Base-by-base conservation (phyloP, 768 basidiomycete species). In the Termitomyces sp. region DNA sequence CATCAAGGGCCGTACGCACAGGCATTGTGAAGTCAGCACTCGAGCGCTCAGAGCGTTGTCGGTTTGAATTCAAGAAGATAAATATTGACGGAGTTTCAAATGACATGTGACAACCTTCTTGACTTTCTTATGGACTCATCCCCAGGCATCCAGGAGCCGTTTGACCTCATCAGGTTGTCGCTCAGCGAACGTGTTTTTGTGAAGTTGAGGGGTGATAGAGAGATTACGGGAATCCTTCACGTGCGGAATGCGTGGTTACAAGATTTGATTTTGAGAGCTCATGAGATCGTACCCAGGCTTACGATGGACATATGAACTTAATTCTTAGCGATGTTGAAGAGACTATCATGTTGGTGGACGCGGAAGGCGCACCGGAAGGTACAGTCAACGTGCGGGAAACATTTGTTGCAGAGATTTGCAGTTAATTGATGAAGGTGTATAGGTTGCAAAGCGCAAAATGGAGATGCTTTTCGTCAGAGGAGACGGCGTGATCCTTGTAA, bases 261-360 rank as follows among this genome's bases (percentile, higher is more conserved):
- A 43, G 21, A 25, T 60, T 57, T 54, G 38, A 54, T 52, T 8
- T 59, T 57, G 25, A 61, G 27, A 59, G 54, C 57, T 50, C 44
- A 61, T 59, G 29, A 56, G 4, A 31, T 46, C 50, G 51, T 50
- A 59, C 63, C 12, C 66, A 99, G 97, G 97, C 97, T 21, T 98
- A 98, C 67, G 97, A 99, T 75, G 97, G 95, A n/a, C 97, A 98
- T 73, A 98, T 98, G 97, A 98, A 99, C 72, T 80, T 99, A 65
- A 97, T 99, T 61, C 80, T 99, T 65, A 95, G 92, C 65, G 92
- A 98, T 68, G 97, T 98, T 16, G 96, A 98, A 69, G 97, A 99
- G 76, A 95, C 90, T 2, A 93, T 98, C 60, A 90, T 95, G 84
- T 80, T 97, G 60, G 93, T 98, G n/a, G 95, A 98, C 62, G 75